These are phyloP conservation scores for Aspergillus baeticus DNA, from an alignment of 495 filamentous ascomycete species.

Conservation along the genomic window DNA sequence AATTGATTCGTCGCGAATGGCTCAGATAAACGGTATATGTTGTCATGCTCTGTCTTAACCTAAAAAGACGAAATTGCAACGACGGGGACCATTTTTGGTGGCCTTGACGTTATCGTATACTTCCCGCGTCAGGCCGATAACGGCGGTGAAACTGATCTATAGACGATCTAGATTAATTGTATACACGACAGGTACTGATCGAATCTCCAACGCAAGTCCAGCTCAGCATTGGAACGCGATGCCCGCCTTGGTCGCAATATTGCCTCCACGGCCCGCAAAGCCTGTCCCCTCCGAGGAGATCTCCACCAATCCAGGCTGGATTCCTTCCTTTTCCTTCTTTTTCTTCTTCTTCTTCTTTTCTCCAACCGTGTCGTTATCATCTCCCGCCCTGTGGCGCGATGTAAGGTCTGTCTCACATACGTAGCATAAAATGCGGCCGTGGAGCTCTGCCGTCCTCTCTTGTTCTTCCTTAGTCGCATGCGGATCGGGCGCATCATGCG, in stretches of 20 bases:
- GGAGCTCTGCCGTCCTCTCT: slow-evolving; percentile 33
- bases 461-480: slow-evolving; percentile 59
- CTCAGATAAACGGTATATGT: neutral
- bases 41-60: neutral
- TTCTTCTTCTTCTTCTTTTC: slow-evolving; percentile 35
- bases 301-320: slow-evolving; percentile 77
- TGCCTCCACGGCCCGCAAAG: slow-evolving; percentile 82
- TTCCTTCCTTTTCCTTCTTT: slow-evolving; percentile 46
- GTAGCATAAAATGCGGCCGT: slow-evolving; percentile 65
- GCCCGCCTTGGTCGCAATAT: slow-evolving; percentile 73
- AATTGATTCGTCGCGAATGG: neutral
- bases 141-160: neutral
- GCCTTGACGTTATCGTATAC: neutral
- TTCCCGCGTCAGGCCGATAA: too few species aligned
- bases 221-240: slow-evolving; percentile 82
- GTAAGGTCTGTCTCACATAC: slow-evolving; percentile 83
- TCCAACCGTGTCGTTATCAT: slow-evolving; percentile 12
- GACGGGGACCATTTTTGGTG: neutral
- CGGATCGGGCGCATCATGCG: slow-evolving; percentile 59
- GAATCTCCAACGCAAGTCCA: neutral
- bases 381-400: slow-evolving; percentile 7
- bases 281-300: slow-evolving; percentile 89
- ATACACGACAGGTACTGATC: neutral
- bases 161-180: neutral
- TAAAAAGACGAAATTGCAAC: neutral